Evolutionary conservation across 2,329 filamentous ascomycete genomes (phyloP).

Genomic region (Periconia sp.): DNA sequence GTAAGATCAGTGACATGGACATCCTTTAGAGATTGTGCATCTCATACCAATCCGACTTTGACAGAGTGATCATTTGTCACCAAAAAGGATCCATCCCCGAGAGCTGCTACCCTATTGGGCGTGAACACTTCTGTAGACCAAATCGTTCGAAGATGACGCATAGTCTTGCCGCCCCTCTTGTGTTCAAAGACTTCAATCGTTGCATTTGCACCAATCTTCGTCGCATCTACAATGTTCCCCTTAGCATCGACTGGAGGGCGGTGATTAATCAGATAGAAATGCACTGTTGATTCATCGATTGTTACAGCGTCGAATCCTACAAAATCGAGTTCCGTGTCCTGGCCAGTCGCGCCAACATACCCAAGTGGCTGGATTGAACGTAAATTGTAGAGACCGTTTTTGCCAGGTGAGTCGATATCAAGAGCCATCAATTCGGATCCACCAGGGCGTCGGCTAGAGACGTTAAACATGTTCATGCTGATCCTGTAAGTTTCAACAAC

Average conservation of each 20-base stretch:
- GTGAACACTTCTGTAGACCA: not conserved
- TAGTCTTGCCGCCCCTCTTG: conserved; percentile 2
- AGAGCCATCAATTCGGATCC: conserved; percentile 34
- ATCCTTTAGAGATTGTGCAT: not conserved
- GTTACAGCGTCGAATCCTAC: conserved; percentile 35
- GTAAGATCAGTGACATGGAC: conserved; percentile 1
- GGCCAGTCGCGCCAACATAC: conserved; percentile 29
- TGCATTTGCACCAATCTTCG: conserved; percentile 28
- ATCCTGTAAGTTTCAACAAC: not conserved
- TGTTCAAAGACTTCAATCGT: conserved; percentile 26
- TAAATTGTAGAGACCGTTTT: conserved; percentile 31
- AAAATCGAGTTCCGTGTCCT: conserved; percentile 26
- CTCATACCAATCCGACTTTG: conserved; percentile 20
- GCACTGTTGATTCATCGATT: conserved; percentile 28
- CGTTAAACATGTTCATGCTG: conserved; percentile 27
- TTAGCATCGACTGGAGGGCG: conserved; percentile 31
- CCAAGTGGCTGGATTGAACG: conserved; percentile 26
- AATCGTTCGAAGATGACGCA: conserved; percentile 10
- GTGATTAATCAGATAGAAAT: conserved; percentile 36
- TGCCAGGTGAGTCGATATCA: conserved; percentile 32
- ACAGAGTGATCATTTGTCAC: conserved; percentile 28
- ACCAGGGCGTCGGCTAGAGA: conserved; percentile 25
- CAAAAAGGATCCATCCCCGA: conserved; percentile 9
- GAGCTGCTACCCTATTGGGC: conserved; percentile 7
- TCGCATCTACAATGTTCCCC: conserved; percentile 26